A percentile compares a stretch with the other conserved stretches of the same genome.
phyloP scores from a whole-genome alignment of 1,139 yeast genomes.

The Kluyveromyces sp. region DNA sequence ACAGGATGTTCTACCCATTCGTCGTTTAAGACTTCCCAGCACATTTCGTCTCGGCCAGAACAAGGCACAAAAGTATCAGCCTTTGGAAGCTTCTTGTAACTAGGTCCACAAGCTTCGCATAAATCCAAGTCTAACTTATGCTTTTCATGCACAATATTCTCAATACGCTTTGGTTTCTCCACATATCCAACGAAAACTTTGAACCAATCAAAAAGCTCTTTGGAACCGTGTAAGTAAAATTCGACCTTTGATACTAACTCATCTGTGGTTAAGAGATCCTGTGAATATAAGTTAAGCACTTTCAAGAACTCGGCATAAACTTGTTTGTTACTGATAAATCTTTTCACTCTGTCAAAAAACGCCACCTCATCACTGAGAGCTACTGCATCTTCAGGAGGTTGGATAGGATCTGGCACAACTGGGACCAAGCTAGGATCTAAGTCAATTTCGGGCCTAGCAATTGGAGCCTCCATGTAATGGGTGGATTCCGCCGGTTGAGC shows the following conservation, averaged over 20 bases:
- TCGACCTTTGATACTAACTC: constrained; percentile 81
- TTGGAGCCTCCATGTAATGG: constrained; percentile 42
- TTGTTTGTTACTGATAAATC: constrained; percentile 82
- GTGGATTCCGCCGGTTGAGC: constrained; percentile 13
- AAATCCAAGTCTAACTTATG: constrained; percentile 82
- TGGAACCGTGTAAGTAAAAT: constrained; percentile 72
- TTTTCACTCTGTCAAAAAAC: constrained; percentile 88
- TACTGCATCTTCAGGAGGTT: constrained; percentile 56
- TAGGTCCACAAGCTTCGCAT: constrained; percentile 85
- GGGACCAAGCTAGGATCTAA: constrained; percentile 70
- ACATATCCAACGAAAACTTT: constrained; percentile 86
- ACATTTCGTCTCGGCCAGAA: constrained; percentile 97
- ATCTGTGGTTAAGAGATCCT: constrained; percentile 78
- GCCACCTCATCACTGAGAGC: constrained; percentile 75
- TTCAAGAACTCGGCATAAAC: constrained; percentile 87
- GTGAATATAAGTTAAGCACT: constrained; percentile 76
- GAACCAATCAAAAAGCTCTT: constrained; percentile 84
- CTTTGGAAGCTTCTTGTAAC: constrained; percentile 87
- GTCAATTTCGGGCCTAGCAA: constrained; percentile 44
- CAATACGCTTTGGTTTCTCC: constrained; percentile 69
- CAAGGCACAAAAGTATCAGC: constrained; percentile 96
- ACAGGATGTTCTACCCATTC: constrained; percentile 99
- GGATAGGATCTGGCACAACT: constrained; percentile 79
- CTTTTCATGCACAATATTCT: constrained; percentile 80
- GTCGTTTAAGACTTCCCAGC: constrained; percentile 97